Evolutionary conservation across 257 asterid species (phyloP), one percentile per base, ranked within the genome.

Genomic region (Paraleonurus japonicus): DNA sequence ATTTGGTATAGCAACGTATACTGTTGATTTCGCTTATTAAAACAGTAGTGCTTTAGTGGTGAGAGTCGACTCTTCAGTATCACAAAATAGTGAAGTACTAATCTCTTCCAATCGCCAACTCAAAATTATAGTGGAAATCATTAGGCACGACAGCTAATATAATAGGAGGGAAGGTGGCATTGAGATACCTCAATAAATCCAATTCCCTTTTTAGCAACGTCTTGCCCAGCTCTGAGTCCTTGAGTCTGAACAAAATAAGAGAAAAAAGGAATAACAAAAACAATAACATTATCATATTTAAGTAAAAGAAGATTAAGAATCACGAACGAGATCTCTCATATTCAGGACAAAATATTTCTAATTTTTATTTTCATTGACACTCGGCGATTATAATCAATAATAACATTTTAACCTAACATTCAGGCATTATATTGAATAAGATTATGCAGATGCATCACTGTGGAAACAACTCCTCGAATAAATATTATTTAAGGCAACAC

Each of bases 221-320:
- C 87, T 85, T 88, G 84, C 61, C 90, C 96, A 62, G 78, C 88
- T 83, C 96, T 79, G 43, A 85, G 72, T 65, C 96, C 96, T 58
- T 90, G 97, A 68, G 96, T 90, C 97, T 87, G 79, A 73, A 78
- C 55, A 64, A 61, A 62, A 62, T 45, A 16, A 27, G 48, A 54
- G 33, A 26, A 63, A 19, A 23, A 66, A 68, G 17, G 17, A 54
- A 62, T 33, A 15, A 51, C n/a, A 23, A 9, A n/a, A 43, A 7
- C 6, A 65, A 32, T 17, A 59, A 30, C 51, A 32, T 28, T 19
- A 24, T 17, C 75, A 59, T 53, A 39, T 17, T 51, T 70, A 19
- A 59, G n/a, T 59, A 58, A 5, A 53, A 35, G 30, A 27, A 50
- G 15, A 35, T 30, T 2, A 20, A 19, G 4, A 26, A 41, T 55